Percentiles rank a stretch among this genome's conserved stretches.
These are phyloP conservation scores for Acrodontium crateriforme DNA, from an alignment of 2,329 filamentous ascomycete genomes.

Conservation along the genomic window DNA sequence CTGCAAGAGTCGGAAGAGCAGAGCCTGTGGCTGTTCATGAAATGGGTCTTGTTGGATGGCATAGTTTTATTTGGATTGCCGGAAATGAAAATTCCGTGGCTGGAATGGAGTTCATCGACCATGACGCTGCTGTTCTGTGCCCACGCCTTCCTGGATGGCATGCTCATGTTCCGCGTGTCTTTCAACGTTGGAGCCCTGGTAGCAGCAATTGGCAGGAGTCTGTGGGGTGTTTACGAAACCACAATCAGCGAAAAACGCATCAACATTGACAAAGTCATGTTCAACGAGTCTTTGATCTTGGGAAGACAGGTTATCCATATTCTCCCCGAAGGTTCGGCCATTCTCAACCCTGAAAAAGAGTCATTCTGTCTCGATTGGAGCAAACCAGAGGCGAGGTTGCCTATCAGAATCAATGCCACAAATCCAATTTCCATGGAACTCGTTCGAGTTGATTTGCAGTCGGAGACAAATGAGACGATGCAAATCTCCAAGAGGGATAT, in stretches of 20 bases:
- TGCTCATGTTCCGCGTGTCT: conserved; percentile 85
- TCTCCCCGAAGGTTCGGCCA: conserved; percentile 78
- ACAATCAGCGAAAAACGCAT: conserved; percentile 89
- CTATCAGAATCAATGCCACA: conserved; percentile 88
- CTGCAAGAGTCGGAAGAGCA: conserved; percentile 69
- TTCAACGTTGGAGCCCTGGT: conserved; percentile 64
- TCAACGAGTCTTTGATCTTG: conserved; percentile 86
- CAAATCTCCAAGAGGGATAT: conserved; percentile 61
- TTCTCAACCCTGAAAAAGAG: conserved; percentile 68
- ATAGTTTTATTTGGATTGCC: conserved; percentile 79
- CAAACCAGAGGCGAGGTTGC: conserved; percentile 50
- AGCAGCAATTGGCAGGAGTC: conserved; percentile 57
- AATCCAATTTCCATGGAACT: conserved; percentile 79
- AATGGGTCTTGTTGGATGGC: conserved; percentile 83
- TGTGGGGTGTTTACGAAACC: conserved; percentile 76
- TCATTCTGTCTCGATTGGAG: conserved; percentile 66
- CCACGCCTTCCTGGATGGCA: conserved; percentile 62
- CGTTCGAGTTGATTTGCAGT: conserved; percentile 73
- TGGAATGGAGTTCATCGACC: conserved; percentile 72
- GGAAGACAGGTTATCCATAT: conserved; percentile 98
- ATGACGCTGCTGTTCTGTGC: conserved; percentile 56
- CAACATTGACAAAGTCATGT: conserved; percentile 72
- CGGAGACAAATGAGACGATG: conserved; percentile 65
- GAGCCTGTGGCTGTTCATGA: conserved; percentile 82
- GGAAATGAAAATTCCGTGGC: conserved; percentile 82